These are phyloP conservation scores for Rhodotorula sp. DNA, from an alignment of 1,284 basidiomycete species.

Conservation along the genomic window DNA sequence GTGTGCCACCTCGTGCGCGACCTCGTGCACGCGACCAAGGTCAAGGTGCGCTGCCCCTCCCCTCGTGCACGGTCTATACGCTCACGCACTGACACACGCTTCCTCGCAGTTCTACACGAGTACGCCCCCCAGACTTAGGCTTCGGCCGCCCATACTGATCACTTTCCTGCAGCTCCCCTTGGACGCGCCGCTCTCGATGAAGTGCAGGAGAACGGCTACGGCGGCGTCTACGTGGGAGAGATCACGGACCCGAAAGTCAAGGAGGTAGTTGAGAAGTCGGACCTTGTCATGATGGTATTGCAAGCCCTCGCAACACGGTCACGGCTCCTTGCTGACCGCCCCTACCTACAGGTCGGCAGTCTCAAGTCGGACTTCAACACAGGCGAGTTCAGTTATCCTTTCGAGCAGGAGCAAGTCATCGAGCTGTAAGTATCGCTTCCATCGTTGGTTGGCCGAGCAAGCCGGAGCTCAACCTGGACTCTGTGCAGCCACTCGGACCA, in stretches of 20 bases:
- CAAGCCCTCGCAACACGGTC: neutral
- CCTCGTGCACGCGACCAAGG: slow-evolving; percentile 64
- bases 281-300: slow-evolving; percentile 69
- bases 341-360: slow-evolving; percentile 59
- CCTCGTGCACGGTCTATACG: neutral
- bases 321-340: no score
- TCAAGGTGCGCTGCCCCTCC: slow-evolving; percentile 54
- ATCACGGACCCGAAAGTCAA: slow-evolving; percentile 71
- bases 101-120: slow-evolving; percentile 63
- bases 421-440: slow-evolving; percentile 57
- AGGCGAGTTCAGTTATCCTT: slow-evolving; percentile 52
- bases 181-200: slow-evolving; percentile 83
- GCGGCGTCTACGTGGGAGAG: slow-evolving; percentile 78
- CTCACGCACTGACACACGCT: neutral
- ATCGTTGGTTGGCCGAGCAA: neutral
- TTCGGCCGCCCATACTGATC: slow-evolving; percentile 44
- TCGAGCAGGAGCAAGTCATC: slow-evolving; percentile 36
- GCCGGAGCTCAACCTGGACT: neutral
- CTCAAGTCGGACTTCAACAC: slow-evolving; percentile 89
- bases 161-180: slow-evolving; percentile 67
- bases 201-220: slow-evolving; percentile 71
- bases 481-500: slow-evolving; percentile 66
- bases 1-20: slow-evolving; percentile 68
- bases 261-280: slow-evolving; percentile 75
- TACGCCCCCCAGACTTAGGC: slow-evolving; percentile 7